Percentiles rank a stretch among this genome's conserved stretches.
Conservation (phyloP, 169 alveolate species). For the Nephromyces sp. region DNA sequence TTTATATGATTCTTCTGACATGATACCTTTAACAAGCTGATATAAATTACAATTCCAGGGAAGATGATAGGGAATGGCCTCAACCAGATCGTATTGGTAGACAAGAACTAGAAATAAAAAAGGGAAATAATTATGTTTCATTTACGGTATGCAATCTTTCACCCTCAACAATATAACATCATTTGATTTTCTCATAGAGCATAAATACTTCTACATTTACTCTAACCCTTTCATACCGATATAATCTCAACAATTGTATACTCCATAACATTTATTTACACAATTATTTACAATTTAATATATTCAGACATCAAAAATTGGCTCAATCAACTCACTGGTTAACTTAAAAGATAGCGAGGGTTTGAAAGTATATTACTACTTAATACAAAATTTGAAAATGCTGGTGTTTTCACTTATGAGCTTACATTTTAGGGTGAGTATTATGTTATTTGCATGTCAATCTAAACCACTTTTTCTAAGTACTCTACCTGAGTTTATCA, state of each 20-base stretch:
- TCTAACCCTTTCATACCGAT: too few relatives aligned
- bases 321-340: slow-evolving; percentile 81
- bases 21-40: not conserved
- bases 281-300: not conserved
- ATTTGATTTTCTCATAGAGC: too few relatives aligned
- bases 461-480: too few relatives aligned
- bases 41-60: slow-evolving; percentile 45
- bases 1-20: not conserved
- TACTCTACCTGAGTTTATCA: too few relatives aligned
- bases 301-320: slow-evolving; percentile 80
- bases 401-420: slow-evolving; percentile 82
- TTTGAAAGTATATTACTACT: slow-evolving; percentile 77
- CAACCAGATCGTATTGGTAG: slow-evolving; percentile 87
- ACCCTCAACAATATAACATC: too few relatives aligned
- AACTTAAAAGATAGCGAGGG: slow-evolving; percentile 88
- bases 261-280: too few relatives aligned
- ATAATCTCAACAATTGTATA: too few relatives aligned
- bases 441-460: too few relatives aligned
- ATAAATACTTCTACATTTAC: too few relatives aligned
- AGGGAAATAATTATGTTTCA: slow-evolving; percentile 69
- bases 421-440: slow-evolving; percentile 73
- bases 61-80: slow-evolving; percentile 88
- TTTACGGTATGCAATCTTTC: slow-evolving; percentile 48
- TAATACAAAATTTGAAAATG: slow-evolving; percentile 86
- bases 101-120: slow-evolving; percentile 88